phyloP scores from a whole-genome alignment of 768 basidiomycete species.

The Kwoniella shandongensis region DNA sequence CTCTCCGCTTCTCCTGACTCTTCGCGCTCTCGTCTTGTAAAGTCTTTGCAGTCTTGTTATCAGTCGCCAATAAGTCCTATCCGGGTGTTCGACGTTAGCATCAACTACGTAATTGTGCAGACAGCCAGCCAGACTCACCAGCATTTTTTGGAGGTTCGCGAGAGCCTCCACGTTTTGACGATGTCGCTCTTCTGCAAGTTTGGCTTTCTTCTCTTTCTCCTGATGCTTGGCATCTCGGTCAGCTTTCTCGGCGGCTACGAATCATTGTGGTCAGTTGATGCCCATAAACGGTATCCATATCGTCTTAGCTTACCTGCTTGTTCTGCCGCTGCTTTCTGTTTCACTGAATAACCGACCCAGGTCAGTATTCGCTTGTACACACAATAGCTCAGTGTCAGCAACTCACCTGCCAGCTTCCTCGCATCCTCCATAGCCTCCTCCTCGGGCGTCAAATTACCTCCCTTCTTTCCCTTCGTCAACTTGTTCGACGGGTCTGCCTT shows the following conservation, averaged over 20 bases:
- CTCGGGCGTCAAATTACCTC: background rate
- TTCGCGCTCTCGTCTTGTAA: constrained; percentile 38
- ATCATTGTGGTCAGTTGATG: background rate
- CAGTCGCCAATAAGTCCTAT: constrained; percentile 40
- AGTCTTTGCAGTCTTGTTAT: constrained; percentile 39
- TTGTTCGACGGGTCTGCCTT: constrained; percentile 19
- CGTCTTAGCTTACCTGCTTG: constrained; percentile 28
- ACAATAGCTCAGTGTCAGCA: background rate
- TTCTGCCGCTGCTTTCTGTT: constrained; percentile 47
- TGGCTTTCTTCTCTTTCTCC: constrained; percentile 44
- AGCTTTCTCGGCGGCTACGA: constrained; percentile 37
- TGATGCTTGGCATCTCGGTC: constrained; percentile 35
- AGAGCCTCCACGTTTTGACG: constrained; percentile 43
- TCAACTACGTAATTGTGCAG: too few species aligned
- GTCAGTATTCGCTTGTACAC: background rate
- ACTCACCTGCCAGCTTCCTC: constrained; percentile 39
- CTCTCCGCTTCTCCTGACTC: constrained; percentile 44
- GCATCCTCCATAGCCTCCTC: constrained; percentile 44
- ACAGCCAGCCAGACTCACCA: too few species aligned
- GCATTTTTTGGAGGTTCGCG: constrained; percentile 39
- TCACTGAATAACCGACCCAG: constrained; percentile 9
- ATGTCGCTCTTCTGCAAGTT: constrained; percentile 47
- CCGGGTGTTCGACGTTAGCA: background rate
- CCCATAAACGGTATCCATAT: background rate
- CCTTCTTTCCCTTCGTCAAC: constrained; percentile 21